Evolutionary conservation across 2,329 filamentous ascomycete species (phyloP).

Genomic region (Fonsecaea pugnacius): DNA sequence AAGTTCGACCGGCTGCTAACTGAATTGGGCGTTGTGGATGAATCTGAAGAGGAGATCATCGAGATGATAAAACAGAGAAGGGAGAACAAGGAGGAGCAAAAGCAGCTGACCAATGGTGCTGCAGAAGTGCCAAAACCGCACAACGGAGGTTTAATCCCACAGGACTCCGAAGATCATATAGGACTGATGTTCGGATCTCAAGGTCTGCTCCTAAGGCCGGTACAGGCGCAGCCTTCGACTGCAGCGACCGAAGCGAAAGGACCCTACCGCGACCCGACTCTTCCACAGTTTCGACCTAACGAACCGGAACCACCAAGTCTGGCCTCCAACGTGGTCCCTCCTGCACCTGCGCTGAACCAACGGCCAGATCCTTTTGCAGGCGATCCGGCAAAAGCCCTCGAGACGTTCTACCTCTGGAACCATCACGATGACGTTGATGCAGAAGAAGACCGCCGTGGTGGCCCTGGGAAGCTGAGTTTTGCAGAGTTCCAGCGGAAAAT

Average conservation of each 20-base stretch:
- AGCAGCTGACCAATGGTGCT: slow-evolving; percentile 44
- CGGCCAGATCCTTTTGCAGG: slow-evolving; percentile 4
- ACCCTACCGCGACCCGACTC: slow-evolving; percentile 46
- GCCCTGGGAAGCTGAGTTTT: slow-evolving; percentile 75
- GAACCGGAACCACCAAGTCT: slow-evolving; percentile 38
- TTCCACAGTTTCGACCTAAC: slow-evolving; percentile 54
- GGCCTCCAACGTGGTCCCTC: slow-evolving; percentile 16
- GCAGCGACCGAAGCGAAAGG: neutral
- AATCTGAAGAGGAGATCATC: slow-evolving; percentile 5
- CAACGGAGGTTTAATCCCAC: neutral
- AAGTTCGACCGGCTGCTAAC: slow-evolving; percentile 39
- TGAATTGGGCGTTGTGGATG: neutral
- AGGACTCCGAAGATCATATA: slow-evolving; percentile 38
- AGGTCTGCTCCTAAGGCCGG: neutral
- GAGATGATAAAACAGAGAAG: slow-evolving; percentile 33
- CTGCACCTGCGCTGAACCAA: neutral
- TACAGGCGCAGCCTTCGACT: neutral
- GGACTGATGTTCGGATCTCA: slow-evolving; percentile 22
- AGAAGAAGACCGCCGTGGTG: slow-evolving; percentile 72
- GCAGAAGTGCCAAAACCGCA: slow-evolving; percentile 26
- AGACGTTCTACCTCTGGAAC: slow-evolving; percentile 47
- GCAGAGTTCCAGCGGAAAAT: slow-evolving; percentile 80
- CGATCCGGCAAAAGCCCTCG: slow-evolving; percentile 18
- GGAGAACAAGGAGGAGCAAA: slow-evolving; percentile 48
- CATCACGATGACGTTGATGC: slow-evolving; percentile 67